Evolutionary conservation across 768 basidiomycete genomes (phyloP).

Genomic region (Pisolithus orientalis): DNA sequence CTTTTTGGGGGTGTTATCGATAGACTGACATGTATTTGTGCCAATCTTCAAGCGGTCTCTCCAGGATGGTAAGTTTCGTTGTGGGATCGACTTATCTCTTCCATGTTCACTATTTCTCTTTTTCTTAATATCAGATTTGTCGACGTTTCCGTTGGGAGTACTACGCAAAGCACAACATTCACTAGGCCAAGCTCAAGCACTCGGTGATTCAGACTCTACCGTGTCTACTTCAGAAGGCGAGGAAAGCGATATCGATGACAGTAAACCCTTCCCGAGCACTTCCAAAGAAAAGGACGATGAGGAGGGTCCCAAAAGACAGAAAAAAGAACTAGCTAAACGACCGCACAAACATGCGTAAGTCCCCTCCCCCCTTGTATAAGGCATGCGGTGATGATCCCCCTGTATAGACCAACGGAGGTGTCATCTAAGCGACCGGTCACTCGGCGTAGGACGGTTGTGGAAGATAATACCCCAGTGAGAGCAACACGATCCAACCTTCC

Average conservation of each 20-base stretch:
- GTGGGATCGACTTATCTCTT: background rate
- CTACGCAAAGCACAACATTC: constrained; percentile 59
- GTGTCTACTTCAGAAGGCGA: constrained; percentile 21
- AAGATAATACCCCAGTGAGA: constrained; percentile 59
- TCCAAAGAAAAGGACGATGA: constrained; percentile 27
- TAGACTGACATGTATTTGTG: background rate
- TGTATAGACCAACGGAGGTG: constrained; percentile 65
- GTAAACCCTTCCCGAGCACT: background rate
- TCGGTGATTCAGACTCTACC: constrained; percentile 32
- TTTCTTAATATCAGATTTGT: constrained; percentile 39
- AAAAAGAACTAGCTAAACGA: constrained; percentile 51
- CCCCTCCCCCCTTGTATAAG: background rate
- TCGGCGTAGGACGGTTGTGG: constrained; percentile 62
- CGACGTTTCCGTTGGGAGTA: constrained; percentile 55
- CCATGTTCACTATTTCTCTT: constrained; percentile 3
- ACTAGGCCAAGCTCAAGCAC: constrained; percentile 37
- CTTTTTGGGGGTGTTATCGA: background rate
- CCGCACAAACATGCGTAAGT: constrained; percentile 84
- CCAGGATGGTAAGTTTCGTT: constrained; percentile 16
- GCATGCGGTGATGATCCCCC: background rate
- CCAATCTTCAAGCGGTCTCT: constrained; percentile 19
- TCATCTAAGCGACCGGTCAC: constrained; percentile 83
- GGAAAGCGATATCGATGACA: constrained; percentile 9
- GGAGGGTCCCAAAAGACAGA: constrained; percentile 37
- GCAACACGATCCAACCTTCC: background rate